Evolutionary conservation across 208 protist species (phyloP).

Genomic region (Entamoeba invadens): DNA sequence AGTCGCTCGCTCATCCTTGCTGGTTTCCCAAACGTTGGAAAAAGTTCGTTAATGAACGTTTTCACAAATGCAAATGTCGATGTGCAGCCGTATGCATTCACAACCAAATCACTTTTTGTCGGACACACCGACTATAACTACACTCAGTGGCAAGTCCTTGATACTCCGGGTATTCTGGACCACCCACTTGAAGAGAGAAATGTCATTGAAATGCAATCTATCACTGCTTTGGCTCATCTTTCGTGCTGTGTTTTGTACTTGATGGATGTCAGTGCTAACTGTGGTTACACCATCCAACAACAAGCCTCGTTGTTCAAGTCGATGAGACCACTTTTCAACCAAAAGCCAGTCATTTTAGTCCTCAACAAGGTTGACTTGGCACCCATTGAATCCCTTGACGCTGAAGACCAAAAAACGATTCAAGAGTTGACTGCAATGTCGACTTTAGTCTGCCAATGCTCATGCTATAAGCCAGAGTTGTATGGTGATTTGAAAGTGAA

Average conservation of each 20-base stretch:
- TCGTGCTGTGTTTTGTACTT: conserved; percentile 89
- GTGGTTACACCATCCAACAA: conserved; percentile 62
- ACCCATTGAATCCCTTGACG: conserved; percentile 60
- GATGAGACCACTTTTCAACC: conserved; percentile 92
- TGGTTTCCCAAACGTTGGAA: conserved; percentile 98
- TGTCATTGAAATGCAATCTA: conserved; percentile 99
- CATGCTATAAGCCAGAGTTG: conserved; percentile 53
- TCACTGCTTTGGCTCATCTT: conserved; percentile 86
- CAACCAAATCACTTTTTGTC: conserved; percentile 99
- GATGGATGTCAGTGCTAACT: conserved; percentile 92
- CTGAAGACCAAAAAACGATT: conserved; percentile 62
- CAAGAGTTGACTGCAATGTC: background rate
- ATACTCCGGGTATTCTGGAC: conserved; percentile 98
- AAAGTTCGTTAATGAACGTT: conserved; percentile 99
- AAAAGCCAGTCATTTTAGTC: conserved; percentile 94
- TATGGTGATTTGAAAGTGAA: conserved; percentile 2
- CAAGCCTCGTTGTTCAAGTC: conserved; percentile 75
- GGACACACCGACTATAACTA: conserved; percentile 93
- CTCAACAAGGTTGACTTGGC: conserved; percentile 95
- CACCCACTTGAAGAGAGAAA: conserved; percentile 94
- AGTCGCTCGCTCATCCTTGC: conserved; percentile 84
- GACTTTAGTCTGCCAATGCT: background rate
- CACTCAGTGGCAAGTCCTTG: conserved; percentile 92
- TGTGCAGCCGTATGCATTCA: conserved; percentile 99
- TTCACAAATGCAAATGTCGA: conserved; percentile 97